Evolutionary conservation across 352 stramenopile species (phyloP), one percentile per base, ranked within the genome.

Genomic region (Peronosclerospora sorghi): DNA sequence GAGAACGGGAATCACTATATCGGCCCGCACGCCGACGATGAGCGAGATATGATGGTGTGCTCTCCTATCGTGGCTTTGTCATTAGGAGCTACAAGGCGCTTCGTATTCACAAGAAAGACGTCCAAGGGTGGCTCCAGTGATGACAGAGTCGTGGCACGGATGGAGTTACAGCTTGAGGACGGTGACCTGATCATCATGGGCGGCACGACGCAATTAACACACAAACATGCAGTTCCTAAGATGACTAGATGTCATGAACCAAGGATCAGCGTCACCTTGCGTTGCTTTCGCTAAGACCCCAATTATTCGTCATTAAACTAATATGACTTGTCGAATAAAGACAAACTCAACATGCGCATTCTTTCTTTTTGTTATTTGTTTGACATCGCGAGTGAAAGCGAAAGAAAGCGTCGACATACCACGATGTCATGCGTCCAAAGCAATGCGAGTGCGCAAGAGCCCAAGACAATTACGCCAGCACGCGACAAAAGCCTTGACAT

Each of bases 131-230:
- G 34, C 8, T 23, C 19, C 29, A 36, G 36, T 48, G 32, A 29
- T 13, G 48, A 45, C 10, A 27, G 54, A 45, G 45, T 38, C 28
- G 35, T 54, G 17, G 14, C 19, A 26, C 30, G 51, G 45, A 34
- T 72, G 20, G 79, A 88, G 54, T 36, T 93, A 34, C 40, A 60
- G 20, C 49, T 90, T 8, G 41, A 55, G 8, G 71, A 90, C 48
- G 80, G 76, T 20, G 80, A 93, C 53, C 41, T 93, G 27, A 40
- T 88, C 14, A 50, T 93, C 29, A 93, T 93, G 80, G 80, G 80
- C 37, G 80, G 80, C 19, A 75, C 62, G 9, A 84, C 69, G 17
- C 80, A 93, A 49, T 45, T 57, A 40, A 85, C 74, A 10, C 73
- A 85, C 65, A 86, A 86, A 30, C 80, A 93, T 28, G 74, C 76